phyloP scores from a whole-genome alignment of 805 yeast genomes.

The Candida wancherniae region DNA sequence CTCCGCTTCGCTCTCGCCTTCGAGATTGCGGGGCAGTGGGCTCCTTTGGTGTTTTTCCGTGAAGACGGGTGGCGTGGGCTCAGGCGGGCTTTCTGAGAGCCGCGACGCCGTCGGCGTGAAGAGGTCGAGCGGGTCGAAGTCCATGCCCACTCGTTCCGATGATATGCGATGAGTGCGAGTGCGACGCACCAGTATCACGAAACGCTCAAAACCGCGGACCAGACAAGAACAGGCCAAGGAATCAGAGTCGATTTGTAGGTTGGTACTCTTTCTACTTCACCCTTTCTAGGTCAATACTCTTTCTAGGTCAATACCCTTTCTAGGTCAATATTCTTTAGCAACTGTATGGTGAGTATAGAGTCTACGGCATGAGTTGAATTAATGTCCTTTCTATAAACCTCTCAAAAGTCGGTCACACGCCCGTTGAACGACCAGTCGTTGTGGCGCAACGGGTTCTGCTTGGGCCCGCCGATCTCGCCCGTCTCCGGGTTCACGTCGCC shows the following conservation, averaged over 20 bases:
- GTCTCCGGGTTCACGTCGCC: slow-evolving; percentile 91
- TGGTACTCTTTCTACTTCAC: too few species aligned
- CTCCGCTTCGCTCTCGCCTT: slow-evolving; percentile 9
- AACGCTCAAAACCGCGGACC: too few species aligned
- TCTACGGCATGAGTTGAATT: background rate
- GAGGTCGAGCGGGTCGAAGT: slow-evolving; percentile 39
- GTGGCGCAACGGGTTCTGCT: slow-evolving; percentile 89
- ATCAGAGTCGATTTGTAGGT: too few species aligned
- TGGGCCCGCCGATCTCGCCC: slow-evolving; percentile 96
- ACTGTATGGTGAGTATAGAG: too few species aligned
- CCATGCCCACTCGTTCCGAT: slow-evolving; percentile 19
- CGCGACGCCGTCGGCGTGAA: slow-evolving; percentile 25
- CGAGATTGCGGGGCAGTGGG: slow-evolving; percentile 1
- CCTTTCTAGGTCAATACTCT: too few species aligned
- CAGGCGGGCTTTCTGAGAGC: background rate
- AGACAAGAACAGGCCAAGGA: too few species aligned
- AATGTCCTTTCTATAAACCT: background rate
- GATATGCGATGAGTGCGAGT: too few species aligned
- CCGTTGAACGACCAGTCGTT: slow-evolving; percentile 92
- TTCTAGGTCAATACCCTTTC: too few species aligned
- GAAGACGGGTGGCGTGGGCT: background rate
- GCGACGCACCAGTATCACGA: too few species aligned
- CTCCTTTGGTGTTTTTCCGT: slow-evolving; percentile 1
- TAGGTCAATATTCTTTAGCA: too few species aligned
- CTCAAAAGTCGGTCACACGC: slow-evolving; percentile 85